Conservation (phyloP, 768 basidiomycete genomes). For the Mycena galericulata region DNA sequence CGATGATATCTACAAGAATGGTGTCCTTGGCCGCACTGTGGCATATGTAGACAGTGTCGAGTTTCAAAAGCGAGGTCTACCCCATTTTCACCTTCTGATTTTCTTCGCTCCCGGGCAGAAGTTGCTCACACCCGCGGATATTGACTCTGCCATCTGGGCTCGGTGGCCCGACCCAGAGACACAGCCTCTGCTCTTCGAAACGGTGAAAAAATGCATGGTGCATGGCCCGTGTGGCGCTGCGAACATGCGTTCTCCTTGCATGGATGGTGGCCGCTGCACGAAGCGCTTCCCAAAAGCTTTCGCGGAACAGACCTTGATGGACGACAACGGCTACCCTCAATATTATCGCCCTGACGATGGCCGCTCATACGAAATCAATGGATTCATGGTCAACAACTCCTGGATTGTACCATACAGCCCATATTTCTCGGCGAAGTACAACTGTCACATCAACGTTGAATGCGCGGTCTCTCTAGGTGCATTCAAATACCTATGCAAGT, state of each 20-base stretch:
- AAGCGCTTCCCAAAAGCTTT: constrained; percentile 54
- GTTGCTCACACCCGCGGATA: constrained; percentile 34
- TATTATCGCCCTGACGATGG: constrained; percentile 40
- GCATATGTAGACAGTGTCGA: constrained; percentile 54
- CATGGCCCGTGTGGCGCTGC: constrained; percentile 52
- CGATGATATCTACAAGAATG: constrained; percentile 16
- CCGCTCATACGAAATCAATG: constrained; percentile 6
- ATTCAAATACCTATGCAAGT: constrained; percentile 29
- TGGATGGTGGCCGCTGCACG: constrained; percentile 49
- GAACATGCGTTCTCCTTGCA: constrained; percentile 43
- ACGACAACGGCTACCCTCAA: constrained; percentile 49
- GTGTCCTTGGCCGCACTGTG: background rate
- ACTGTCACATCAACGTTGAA: constrained; percentile 58
- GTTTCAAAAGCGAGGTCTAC: constrained; percentile 59
- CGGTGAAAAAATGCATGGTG: constrained; percentile 51
- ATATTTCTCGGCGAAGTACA: constrained; percentile 42
- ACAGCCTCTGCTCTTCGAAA: constrained; percentile 39
- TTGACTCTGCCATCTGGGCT: constrained; percentile 53
- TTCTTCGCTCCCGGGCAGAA: constrained; percentile 40
- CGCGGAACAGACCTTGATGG: constrained; percentile 41
- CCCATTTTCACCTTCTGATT: constrained; percentile 58
- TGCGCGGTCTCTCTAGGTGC: constrained; percentile 44
- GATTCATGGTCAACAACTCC: constrained; percentile 37
- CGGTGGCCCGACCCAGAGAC: constrained; percentile 48
- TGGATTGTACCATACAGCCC: constrained; percentile 51